Conservation (phyloP, 2,329 filamentous ascomycete genomes). For the Colletotrichum tanaceti region DNA sequence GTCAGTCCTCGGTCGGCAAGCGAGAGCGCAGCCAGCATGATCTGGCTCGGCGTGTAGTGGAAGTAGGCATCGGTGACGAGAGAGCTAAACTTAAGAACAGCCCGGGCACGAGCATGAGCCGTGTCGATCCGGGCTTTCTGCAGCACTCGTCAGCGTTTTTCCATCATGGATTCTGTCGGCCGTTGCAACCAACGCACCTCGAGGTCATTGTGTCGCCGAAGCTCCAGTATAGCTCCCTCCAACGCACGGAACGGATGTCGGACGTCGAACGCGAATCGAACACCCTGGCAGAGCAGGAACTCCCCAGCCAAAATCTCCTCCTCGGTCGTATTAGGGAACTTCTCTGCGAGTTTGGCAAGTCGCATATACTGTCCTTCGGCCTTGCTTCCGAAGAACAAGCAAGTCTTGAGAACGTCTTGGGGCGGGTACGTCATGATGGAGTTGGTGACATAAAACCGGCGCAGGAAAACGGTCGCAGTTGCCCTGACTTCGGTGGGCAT, state of each 20-base stretch:
- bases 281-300: constrained; percentile 90
- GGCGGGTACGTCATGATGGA: constrained; percentile 97
- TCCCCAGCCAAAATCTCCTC: constrained; percentile 92
- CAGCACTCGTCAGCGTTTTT: constrained; percentile 6
- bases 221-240: constrained; percentile 86
- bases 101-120: constrained; percentile 79
- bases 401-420: constrained; percentile 87
- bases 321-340: constrained; percentile 75
- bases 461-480: constrained; percentile 89
- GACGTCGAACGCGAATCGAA: constrained; percentile 94
- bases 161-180: no score
- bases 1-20: constrained; percentile 77
- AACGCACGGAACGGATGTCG: constrained; percentile 89
- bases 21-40: constrained; percentile 85
- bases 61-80: constrained; percentile 96
- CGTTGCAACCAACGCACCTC: constrained; percentile 54
- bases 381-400: constrained; percentile 93
- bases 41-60: constrained; percentile 93
- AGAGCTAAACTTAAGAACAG: constrained; percentile 81
- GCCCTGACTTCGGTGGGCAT: constrained; percentile 60
- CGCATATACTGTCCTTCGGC: constrained; percentile 85
- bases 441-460: constrained; percentile 95
- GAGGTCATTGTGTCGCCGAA: constrained; percentile 74
- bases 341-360: constrained; percentile 71
- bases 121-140: constrained; percentile 59